Evolutionary conservation across 2,329 filamentous ascomycete genomes (phyloP), one percentile per base, ranked within the genome.

Genomic region (Colletotrichum tabaci): DNA sequence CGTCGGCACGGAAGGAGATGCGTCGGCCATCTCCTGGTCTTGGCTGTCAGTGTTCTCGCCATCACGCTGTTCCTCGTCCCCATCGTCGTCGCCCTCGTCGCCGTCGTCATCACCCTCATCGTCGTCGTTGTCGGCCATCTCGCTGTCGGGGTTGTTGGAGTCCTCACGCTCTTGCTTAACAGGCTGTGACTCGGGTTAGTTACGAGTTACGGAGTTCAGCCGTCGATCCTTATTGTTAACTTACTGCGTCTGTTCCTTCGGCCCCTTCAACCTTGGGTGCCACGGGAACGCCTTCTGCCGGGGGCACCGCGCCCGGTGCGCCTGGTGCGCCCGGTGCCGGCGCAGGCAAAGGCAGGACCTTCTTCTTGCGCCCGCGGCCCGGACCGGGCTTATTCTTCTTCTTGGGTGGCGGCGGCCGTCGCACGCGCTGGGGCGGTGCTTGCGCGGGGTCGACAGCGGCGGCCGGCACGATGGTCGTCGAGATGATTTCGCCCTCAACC

Each of bases 401-500:
- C 80, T 94, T 95, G 0, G 93, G 93, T 1, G 93, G 92, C 38
- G 92, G 92, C 0, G 92, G 92, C 72, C 92, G 90, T 78, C 92
- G 89, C 78, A 85, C 83, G n/a, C 77, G 80, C 2, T 85, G 84
- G 1, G 85, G 84, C 3, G 81, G 76, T 26, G 80, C 79, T 3
- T 79, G 75, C 4, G 72, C 88, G 83, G 75, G 88, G 79, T 74
- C 87, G 82, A 86, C 92, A 1, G 87, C 88, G 7, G 87, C 86
- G 2, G 87, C 87, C 0, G 86, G 82, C 46, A 90, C 85, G 18
- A 90, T 83, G 8, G 86, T 86, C 1, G 88, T 90, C 0, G 88
- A 87, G 70, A 94, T 89, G 61, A 98, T 91, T 79, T 98, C 95
- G 67, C 94, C 94, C 74, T 96, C 93, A 0, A 97, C 88, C 6